A percentile compares a stretch with the other conserved stretches of the same genome.
phyloP scores from a whole-genome alignment of 75 land plant genomes.

The Pinus taeda region DNA sequence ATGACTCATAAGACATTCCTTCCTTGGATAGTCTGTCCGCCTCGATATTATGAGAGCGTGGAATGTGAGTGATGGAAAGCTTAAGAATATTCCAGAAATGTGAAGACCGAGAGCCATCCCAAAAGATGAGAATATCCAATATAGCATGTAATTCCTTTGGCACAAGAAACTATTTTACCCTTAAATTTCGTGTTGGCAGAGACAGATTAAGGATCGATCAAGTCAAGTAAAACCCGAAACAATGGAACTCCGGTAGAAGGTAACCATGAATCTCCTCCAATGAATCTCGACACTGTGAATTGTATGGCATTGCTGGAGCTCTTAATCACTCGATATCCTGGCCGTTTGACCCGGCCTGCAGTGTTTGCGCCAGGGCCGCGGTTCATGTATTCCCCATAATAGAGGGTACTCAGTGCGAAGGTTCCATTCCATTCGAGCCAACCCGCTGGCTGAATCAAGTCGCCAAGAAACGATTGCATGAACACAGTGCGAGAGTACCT shows the following conservation, averaged over 20 bases:
- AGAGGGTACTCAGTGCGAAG: slow-evolving; percentile 19
- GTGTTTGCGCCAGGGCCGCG: slow-evolving; percentile 20
- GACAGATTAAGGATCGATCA: too few species aligned
- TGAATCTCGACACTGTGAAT: slow-evolving; percentile 20
- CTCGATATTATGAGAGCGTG: too few species aligned
- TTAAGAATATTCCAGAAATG: too few species aligned
- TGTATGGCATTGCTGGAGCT: slow-evolving; percentile 4
- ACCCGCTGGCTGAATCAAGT: slow-evolving; percentile 24
- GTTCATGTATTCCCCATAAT: slow-evolving; percentile 34
- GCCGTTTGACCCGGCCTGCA: slow-evolving; percentile 23
- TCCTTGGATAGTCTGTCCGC: too few species aligned
- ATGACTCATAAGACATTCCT: too few species aligned
- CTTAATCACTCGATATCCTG: slow-evolving; percentile 3
- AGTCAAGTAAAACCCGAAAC: neutral
- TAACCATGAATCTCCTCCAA: slow-evolving; percentile 21
- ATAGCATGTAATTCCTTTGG: too few species aligned
- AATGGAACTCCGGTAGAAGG: slow-evolving; percentile 6
- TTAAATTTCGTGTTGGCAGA: too few species aligned
- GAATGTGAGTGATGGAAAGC: too few species aligned
- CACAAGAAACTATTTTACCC: too few species aligned
- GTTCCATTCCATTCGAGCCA: slow-evolving; percentile 33
- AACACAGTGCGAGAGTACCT: slow-evolving; percentile 23
- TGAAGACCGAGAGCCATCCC: too few species aligned
- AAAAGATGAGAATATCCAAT: too few species aligned
- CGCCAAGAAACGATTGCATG: slow-evolving; percentile 20